Base-by-base conservation (phyloP, 305 asterid species). In the Plantago coronopus region DNA sequence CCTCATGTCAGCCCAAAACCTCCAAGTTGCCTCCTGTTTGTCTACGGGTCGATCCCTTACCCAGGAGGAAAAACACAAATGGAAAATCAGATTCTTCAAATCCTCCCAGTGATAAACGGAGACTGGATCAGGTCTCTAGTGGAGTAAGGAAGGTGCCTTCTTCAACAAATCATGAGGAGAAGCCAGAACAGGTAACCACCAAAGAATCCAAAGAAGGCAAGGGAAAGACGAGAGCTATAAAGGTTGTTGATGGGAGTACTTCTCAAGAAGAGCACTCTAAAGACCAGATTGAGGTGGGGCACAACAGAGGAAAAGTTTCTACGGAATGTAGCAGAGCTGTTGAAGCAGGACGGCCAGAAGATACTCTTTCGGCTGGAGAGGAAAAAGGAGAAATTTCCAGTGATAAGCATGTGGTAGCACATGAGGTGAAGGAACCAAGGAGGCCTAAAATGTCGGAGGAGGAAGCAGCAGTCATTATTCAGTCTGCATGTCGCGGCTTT, bases 11-110 rank as follows among this genome's bases (percentile, higher is more conserved):
- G 0, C 48, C 62, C 7, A 80, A 80, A 71, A 61, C 94, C 45
- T 61, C 89, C 23, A 83, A 82, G 71, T 66, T 89, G 23, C 94
- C 91, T 60, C 94, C 94, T 50, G 83, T 89, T 37, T 89, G 97
- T 74, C 73, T 89, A 40, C 79, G 95, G 68, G 89, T 89, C 64
- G 97, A 86, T 71, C 91, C 94, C 4, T 48, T 84, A 73, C 88
- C 83, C 5, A 76, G 76, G 77, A 89, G 63, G 29, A 89, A 74
- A 54, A 58, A 27, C 14, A 54, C 54, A 17, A 74, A 64, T 27
- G 80, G 80, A 55, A 73, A 66, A 59, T 83, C 89, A 18, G 72
- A 79, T 60, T 82, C 85, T 47, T 84, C 73, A 7, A 77, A 77
- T 69, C 85, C 82, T 57, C 77, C 78, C 18, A 72, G 73, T 18